Evolutionary conservation across 208 protist species (phyloP).

Genomic region (Porcisia hertigi): DNA sequence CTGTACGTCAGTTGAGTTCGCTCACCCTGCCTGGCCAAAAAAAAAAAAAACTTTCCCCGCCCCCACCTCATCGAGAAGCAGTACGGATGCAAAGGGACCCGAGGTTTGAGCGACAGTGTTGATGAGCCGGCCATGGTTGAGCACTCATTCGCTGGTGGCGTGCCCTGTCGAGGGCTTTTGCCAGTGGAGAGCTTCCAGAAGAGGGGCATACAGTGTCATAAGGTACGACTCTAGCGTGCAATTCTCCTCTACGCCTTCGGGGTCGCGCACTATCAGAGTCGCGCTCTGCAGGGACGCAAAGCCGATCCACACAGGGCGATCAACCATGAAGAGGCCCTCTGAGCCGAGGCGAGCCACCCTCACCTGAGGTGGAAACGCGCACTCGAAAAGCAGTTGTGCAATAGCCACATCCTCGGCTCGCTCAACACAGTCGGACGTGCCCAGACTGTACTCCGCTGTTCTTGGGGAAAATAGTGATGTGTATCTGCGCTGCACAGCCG

Average conservation of each 20-base stretch:
- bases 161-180: neutral
- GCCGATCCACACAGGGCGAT: slow-evolving; percentile 18
- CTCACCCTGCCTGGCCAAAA: neutral
- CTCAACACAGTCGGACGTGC: neutral
- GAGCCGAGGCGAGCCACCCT: slow-evolving; percentile 8
- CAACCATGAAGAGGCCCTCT: slow-evolving; percentile 10
- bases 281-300: slow-evolving; percentile 24
- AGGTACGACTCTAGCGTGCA: slow-evolving; percentile 23
- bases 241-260: slow-evolving; percentile 11
- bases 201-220: slow-evolving; percentile 14
- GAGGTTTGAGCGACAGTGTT: neutral
- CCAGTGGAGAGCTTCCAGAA: slow-evolving; percentile 21
- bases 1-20: slow-evolving; percentile 14
- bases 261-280: slow-evolving; percentile 26
- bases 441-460: neutral
- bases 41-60: neutral
- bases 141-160: no score
- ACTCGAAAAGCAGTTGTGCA: slow-evolving; percentile 3
- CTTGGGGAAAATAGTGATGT: neutral
- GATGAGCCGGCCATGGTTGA: neutral
- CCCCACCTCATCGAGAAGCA: neutral
- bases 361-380: slow-evolving; percentile 17
- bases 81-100: neutral
- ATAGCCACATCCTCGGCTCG: slow-evolving; percentile 22
- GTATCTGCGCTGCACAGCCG: neutral